phyloP scores from a whole-genome alignment of 805 yeast species.

The Tetrapisispora phaffii region DNA sequence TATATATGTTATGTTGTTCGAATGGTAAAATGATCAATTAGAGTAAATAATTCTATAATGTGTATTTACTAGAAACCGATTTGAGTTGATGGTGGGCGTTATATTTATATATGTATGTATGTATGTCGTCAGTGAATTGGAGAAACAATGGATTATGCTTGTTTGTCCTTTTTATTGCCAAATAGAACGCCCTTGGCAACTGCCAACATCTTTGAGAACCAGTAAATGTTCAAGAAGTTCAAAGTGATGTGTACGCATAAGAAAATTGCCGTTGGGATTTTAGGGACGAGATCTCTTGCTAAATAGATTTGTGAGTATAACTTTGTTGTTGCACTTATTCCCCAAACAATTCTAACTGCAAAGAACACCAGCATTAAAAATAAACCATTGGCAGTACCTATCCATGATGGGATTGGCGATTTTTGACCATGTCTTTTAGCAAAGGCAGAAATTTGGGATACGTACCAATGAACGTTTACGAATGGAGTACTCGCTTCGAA shows the following conservation, averaged over 20 bases:
- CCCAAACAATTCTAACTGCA: slow-evolving; percentile 75
- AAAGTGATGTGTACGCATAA: slow-evolving; percentile 52
- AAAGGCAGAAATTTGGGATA: slow-evolving; percentile 2
- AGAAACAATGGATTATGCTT: neutral
- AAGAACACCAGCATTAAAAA: slow-evolving; percentile 62
- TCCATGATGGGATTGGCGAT: slow-evolving; percentile 37
- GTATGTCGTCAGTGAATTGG: no score
- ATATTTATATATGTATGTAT: no score
- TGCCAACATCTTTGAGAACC: slow-evolving; percentile 82
- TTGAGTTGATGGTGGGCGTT: neutral
- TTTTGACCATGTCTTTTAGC: neutral
- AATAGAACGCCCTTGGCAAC: slow-evolving; percentile 32
- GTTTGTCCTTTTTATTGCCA: neutral
- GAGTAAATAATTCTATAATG: no score
- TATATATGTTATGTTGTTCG: no score
- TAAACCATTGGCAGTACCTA: slow-evolving; percentile 62
- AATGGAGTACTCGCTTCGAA: slow-evolving; percentile 90
- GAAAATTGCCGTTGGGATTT: slow-evolving; percentile 38
- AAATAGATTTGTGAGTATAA: slow-evolving; percentile 41
- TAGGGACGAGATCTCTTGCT: slow-evolving; percentile 37
- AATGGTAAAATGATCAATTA: no score
- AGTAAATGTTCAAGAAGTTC: slow-evolving; percentile 59
- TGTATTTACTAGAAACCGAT: no score
- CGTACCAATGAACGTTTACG: slow-evolving; percentile 80
- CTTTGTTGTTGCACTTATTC: slow-evolving; percentile 56